Base-by-base conservation (phyloP, 176 grass and related monocot genomes). In the Ensete glaucum region DNA sequence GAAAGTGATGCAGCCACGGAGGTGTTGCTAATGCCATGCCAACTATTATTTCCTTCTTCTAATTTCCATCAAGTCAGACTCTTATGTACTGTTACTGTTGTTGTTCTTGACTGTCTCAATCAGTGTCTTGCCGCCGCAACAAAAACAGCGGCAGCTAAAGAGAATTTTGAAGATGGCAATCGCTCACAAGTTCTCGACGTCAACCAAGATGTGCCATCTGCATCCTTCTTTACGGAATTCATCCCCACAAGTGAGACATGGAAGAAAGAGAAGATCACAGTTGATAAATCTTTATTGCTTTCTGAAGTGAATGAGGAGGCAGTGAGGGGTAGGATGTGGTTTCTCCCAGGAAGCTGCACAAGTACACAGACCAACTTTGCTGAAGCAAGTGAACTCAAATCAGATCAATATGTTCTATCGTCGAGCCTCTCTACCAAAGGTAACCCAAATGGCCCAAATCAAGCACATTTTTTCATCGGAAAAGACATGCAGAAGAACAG, bases 81-180 rank as follows among this genome's bases (percentile, higher is more conserved):
- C 2, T 26, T 55, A 10, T 20, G 21, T 34, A 11, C 17, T 21
- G 24, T 62, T 55, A 19, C 22, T 26, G 16, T 25, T 22, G 2
- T 16, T 27, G 34, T 43, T 43, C 34, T 11, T 29, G 23, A 52
- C 17, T 21, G 20, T 11, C 50, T 62, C 23, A n/a, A 67, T 20
- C 62, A 77, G 76, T 54, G 67, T 2, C 48, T 55, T 19, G 19
- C 22, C 26, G 10, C 22, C 26, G 10, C 22, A 53, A 67, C 21
- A 8, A 50, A 54, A 52, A 54, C 49, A 50, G 3, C 1, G 19
- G 25, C 50, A 20, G 66, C 5, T 15, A 70, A 79, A 59, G 54
- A 79, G 66, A 69, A 13, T 69, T 71, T 66, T 58, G 77, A 57
- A 71, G 19, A 56, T n/a, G 53, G 77, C 6, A 79, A 53, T 29